phyloP scores from a whole-genome alignment of 371 early-diverging fungal genomes.

The Basidiobolus heterosporus region DNA sequence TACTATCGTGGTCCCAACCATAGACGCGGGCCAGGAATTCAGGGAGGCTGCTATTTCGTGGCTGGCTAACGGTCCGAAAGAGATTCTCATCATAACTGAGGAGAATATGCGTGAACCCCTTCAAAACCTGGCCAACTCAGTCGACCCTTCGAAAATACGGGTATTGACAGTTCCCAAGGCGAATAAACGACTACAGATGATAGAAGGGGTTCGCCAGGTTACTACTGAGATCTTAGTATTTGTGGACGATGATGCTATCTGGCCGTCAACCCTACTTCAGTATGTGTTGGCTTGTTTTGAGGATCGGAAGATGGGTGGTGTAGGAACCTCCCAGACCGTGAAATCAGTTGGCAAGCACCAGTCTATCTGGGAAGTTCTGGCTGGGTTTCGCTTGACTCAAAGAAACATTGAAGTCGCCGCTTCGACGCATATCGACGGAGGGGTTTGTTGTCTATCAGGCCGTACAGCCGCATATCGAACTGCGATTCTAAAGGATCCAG shows the following conservation, averaged over 20 bases:
- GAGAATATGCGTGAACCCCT: conserved; percentile 29
- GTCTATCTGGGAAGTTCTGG: conserved; percentile 55
- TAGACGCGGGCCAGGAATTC: conserved; percentile 61
- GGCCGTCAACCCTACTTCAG: conserved; percentile 37
- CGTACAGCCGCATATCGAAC: conserved; percentile 64
- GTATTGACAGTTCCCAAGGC: conserved; percentile 33
- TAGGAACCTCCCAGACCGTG: conserved; percentile 53
- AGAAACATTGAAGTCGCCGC: conserved; percentile 61
- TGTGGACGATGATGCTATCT: conserved; percentile 59
- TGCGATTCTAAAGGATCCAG: conserved; percentile 49
- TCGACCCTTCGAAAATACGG: conserved; percentile 23
- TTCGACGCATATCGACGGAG: conserved; percentile 59
- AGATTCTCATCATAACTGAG: conserved; percentile 39
- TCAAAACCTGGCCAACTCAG: conserved; percentile 22
- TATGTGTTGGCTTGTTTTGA: conserved; percentile 61
- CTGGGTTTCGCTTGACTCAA: conserved; percentile 50
- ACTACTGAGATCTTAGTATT: conserved; percentile 50
- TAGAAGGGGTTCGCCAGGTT: conserved; percentile 42
- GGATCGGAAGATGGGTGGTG: conserved; percentile 52
- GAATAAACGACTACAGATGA: conserved; percentile 58
- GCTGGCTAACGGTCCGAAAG: conserved; percentile 44
- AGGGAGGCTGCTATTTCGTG: conserved; percentile 44
- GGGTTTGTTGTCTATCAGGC: conserved; percentile 60
- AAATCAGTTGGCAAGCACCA: conserved; percentile 33
- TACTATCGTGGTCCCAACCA: conserved; percentile 57